Conservation (phyloP, 2,329 filamentous ascomycete genomes). For the Penicillium sp. region DNA sequence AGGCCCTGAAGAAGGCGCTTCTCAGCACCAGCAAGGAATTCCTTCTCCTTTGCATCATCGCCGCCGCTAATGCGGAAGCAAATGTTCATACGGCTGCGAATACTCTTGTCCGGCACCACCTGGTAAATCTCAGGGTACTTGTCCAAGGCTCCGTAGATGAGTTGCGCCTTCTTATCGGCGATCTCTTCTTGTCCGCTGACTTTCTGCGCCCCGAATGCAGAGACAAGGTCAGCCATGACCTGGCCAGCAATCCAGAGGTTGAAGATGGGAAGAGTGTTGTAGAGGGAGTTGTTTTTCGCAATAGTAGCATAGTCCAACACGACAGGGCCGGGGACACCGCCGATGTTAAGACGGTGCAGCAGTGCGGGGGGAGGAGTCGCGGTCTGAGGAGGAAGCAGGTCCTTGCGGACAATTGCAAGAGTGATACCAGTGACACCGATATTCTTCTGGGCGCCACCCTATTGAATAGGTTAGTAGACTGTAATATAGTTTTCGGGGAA, state of each 20-base stretch:
- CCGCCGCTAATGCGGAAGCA: constrained; percentile 78
- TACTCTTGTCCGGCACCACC: constrained; percentile 75
- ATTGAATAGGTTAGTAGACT: constrained; percentile 18
- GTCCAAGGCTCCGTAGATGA: constrained; percentile 80
- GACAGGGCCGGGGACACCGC: constrained; percentile 67
- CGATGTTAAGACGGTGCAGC: constrained; percentile 74
- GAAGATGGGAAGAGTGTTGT: constrained; percentile 95
- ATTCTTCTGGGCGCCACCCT: constrained; percentile 88
- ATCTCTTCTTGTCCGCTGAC: constrained; percentile 77
- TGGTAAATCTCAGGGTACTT: constrained; percentile 72
- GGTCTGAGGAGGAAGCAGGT: constrained; percentile 69
- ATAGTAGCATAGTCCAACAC: constrained; percentile 83
- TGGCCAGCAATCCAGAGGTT: constrained; percentile 90
- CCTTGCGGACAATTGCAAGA: constrained; percentile 82
- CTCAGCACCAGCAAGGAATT: constrained; percentile 75
- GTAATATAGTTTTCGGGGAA: too few relatives aligned
- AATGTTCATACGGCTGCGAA: constrained; percentile 90
- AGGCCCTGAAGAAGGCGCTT: constrained; percentile 73
- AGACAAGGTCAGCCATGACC: constrained; percentile 77
- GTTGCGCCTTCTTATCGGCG: constrained; percentile 71
- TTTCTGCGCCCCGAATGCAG: constrained; percentile 65
- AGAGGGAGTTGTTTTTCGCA: constrained; percentile 90
- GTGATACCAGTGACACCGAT: constrained; percentile 84
- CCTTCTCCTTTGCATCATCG: constrained; percentile 73
- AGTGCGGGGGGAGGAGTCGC: constrained; percentile 70